A percentile compares a stretch with the other conserved stretches of the same genome.
These are phyloP conservation scores for Whalleya microplaca DNA, from an alignment of 2,329 filamentous ascomycete species.

Conservation along the genomic window DNA sequence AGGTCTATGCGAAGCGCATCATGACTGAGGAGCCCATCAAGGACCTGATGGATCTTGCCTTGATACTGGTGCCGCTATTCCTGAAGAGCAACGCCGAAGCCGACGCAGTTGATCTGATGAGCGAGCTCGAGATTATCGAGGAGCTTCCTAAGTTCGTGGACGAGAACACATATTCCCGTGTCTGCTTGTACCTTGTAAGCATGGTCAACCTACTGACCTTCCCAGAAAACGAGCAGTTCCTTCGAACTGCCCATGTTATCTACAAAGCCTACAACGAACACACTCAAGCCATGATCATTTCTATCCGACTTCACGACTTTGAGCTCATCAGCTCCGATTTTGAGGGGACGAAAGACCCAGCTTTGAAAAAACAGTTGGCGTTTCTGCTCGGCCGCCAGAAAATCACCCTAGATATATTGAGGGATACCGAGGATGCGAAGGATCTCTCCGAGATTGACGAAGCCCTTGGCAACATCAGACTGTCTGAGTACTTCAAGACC, in stretches of 20 bases:
- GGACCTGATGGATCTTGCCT: slow-evolving; percentile 83
- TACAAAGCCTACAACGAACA: slow-evolving; percentile 93
- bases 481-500: slow-evolving; percentile 91
- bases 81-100: slow-evolving; percentile 97
- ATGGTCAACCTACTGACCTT: slow-evolving; percentile 98
- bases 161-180: slow-evolving; percentile 88
- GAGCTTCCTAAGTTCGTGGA: slow-evolving; percentile 87
- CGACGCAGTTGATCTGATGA: slow-evolving; percentile 95
- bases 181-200: slow-evolving; percentile 97
- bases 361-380: slow-evolving; percentile 89
- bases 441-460: slow-evolving; percentile 78
- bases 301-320: slow-evolving; percentile 88
- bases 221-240: slow-evolving; percentile 94
- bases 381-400: slow-evolving; percentile 92
- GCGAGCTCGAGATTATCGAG: slow-evolving; percentile 96
- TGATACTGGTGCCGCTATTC: slow-evolving; percentile 89
- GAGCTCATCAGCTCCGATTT: slow-evolving; percentile 84
- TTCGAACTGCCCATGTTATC: slow-evolving; percentile 89
- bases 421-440: slow-evolving; percentile 63
- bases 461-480: slow-evolving; percentile 82
- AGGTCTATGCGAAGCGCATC: slow-evolving; percentile 88
- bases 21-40: slow-evolving; percentile 81
- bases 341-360: slow-evolving; percentile 75
- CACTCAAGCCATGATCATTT: slow-evolving; percentile 89
- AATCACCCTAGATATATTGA: slow-evolving; percentile 74